A percentile compares a stretch with the other conserved stretches of the same genome.
phyloP scores from a whole-genome alignment of 176 grass and related monocot species.

The Chrysopogon serrulatus region DNA sequence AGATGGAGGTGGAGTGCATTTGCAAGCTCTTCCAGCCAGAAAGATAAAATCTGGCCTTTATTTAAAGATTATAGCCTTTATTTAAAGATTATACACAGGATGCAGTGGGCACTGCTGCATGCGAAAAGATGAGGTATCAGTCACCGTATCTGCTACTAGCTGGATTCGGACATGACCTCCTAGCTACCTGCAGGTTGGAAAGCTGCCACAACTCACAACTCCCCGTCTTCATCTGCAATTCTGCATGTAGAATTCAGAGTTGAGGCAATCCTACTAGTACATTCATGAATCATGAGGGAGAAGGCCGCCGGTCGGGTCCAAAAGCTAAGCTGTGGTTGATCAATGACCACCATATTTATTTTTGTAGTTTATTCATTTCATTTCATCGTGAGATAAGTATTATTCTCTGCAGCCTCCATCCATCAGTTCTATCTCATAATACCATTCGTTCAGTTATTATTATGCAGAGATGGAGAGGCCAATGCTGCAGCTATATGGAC shows the following conservation, averaged over 20 bases:
- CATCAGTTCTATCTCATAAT: background rate
- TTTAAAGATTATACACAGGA: background rate
- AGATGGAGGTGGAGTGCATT: background rate
- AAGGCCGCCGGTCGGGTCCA: background rate
- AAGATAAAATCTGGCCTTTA: slow-evolving; percentile 31
- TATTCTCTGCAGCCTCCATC: background rate
- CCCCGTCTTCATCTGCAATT: slow-evolving; percentile 5
- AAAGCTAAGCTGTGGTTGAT: background rate
- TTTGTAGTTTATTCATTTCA: background rate
- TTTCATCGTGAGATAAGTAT: background rate
- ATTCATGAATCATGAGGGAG: slow-evolving; percentile 10
- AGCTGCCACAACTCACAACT: background rate
- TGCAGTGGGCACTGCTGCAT: background rate
- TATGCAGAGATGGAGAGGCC: background rate
- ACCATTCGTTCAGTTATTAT: background rate
- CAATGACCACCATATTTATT: background rate
- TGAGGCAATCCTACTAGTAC: slow-evolving; percentile 8
- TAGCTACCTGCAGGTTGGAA: slow-evolving; percentile 13
- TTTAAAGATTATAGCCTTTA: background rate
- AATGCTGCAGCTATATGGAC: background rate
- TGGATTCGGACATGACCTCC: slow-evolving; percentile 14
- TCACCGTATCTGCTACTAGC: background rate
- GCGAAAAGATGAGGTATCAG: slow-evolving; percentile 13
- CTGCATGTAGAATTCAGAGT: slow-evolving; percentile 14
- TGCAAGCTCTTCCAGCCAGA: background rate